Conservation (phyloP, 75 land plant genomes). For the Cryptomeria japonica region DNA sequence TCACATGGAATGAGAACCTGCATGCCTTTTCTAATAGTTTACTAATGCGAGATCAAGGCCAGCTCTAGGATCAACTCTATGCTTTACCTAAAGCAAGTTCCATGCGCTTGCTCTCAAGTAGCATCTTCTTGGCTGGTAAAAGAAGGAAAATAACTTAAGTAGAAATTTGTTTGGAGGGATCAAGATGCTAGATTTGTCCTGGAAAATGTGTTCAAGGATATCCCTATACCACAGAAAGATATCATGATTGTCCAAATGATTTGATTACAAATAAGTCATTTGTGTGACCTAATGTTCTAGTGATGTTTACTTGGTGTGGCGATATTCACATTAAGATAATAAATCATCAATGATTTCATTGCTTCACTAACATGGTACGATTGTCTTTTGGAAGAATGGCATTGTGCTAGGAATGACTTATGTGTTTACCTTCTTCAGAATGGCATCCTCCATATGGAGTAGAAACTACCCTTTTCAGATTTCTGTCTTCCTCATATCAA, state of each 20-base stretch:
- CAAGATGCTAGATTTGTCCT: not conserved
- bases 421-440: not conserved
- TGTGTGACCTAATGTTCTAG: not conserved
- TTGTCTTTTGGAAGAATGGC: not conserved
- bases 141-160: not conserved
- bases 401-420: not conserved
- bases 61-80: not conserved
- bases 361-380: not conserved
- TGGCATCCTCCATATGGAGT: not conserved
- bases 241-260: not conserved
- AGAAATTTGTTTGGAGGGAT: not conserved
- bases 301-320: not conserved
- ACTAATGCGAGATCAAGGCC: no score
- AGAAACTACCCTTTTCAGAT: not conserved
- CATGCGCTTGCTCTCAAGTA: not conserved
- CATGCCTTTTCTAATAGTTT: no score
- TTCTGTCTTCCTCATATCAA: not conserved
- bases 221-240: not conserved
- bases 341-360: not conserved
- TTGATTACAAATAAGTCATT: not conserved
- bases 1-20: no score
- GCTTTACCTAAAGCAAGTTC: not conserved
- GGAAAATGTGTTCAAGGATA: not conserved
- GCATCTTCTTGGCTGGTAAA: not conserved
- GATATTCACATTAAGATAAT: not conserved